Percentiles rank a stretch among this genome's conserved stretches.
These are phyloP conservation scores for Aspergillus japonicus DNA, from an alignment of 2,329 filamentous ascomycete species.

Conservation along the genomic window DNA sequence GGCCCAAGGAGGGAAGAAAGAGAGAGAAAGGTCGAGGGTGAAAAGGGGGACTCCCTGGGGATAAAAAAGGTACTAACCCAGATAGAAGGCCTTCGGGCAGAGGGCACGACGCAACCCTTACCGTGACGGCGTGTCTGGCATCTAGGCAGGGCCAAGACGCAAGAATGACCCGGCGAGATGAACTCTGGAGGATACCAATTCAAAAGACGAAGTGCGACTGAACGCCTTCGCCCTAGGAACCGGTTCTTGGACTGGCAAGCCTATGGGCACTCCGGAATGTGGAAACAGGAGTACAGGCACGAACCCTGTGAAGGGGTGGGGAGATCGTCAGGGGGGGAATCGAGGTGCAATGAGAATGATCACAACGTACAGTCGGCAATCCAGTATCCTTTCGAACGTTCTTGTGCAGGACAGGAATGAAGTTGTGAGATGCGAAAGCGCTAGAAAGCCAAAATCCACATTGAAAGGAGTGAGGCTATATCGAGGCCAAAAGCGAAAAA, in stretches of 20 bases:
- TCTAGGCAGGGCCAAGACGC: constrained; percentile 40
- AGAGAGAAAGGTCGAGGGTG: constrained; percentile 10
- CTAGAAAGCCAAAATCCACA: constrained; percentile 31
- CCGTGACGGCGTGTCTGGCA: constrained; percentile 45
- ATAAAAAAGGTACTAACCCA: constrained; percentile 41
- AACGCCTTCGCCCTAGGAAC: constrained; percentile 48
- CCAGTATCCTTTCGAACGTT: constrained; percentile 27
- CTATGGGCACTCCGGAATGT: constrained; percentile 41
- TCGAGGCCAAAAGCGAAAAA: constrained; percentile 20
- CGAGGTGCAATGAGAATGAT: constrained; percentile 31
- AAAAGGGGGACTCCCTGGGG: constrained; percentile 26
- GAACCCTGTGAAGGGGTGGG: constrained; percentile 42
- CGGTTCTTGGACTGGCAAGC: constrained; percentile 30
- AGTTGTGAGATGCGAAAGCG: constrained; percentile 19
- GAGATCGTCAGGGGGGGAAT: constrained; percentile 37
- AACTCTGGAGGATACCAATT: constrained; percentile 38
- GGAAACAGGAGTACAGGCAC: constrained; percentile 35
- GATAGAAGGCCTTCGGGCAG: constrained; percentile 41
- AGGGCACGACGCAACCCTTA: constrained; percentile 45
- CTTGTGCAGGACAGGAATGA: constrained; percentile 26
- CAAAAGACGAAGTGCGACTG: constrained; percentile 45
- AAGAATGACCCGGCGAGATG: constrained; percentile 43
- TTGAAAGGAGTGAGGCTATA: constrained; percentile 24
- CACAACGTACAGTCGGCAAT: constrained; percentile 36
- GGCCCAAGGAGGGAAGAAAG: constrained; percentile 5